Conservation (phyloP, 1,284 basidiomycete species). For the Neolentinus lepideus region DNA sequence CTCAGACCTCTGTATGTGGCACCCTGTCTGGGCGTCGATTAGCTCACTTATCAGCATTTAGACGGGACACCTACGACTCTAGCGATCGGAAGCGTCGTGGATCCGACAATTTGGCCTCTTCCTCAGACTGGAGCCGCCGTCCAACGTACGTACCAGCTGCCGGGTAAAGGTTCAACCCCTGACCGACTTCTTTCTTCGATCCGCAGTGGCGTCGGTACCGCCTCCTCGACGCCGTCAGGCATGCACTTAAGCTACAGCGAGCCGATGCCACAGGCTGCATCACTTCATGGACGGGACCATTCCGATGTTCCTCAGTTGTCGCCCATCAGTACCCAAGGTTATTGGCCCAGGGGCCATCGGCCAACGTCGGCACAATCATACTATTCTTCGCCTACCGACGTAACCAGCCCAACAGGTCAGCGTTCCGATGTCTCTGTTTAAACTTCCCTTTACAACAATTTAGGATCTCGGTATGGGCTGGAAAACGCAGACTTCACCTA, state of each 20-base stretch:
- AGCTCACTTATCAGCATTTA: slow-evolving; percentile 7
- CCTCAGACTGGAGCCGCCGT: neutral
- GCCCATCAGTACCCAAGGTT: neutral
- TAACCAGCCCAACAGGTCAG: neutral
- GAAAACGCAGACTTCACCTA: neutral
- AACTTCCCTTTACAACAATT: neutral
- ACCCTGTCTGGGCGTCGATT: neutral
- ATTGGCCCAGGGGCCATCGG: neutral
- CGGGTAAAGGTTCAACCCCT: neutral
- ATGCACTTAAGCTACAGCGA: neutral
- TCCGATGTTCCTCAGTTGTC: neutral
- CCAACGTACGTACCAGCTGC: neutral
- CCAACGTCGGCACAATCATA: neutral
- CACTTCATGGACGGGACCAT: neutral
- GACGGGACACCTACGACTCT: slow-evolving; percentile 1
- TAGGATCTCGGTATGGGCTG: neutral
- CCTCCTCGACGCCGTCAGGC: neutral
- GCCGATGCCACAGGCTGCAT: neutral
- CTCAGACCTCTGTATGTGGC: slow-evolving; percentile 47
- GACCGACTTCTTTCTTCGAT: neutral
- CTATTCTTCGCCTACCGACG: neutral
- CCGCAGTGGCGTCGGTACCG: neutral
- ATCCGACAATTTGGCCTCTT: neutral
- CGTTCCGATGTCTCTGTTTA: neutral
- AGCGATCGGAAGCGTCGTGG: neutral